A percentile compares a stretch with the other conserved stretches of the same genome.
Conservation (phyloP, 176 grass and related monocot species). For the Hsuehochloa calcarea region DNA sequence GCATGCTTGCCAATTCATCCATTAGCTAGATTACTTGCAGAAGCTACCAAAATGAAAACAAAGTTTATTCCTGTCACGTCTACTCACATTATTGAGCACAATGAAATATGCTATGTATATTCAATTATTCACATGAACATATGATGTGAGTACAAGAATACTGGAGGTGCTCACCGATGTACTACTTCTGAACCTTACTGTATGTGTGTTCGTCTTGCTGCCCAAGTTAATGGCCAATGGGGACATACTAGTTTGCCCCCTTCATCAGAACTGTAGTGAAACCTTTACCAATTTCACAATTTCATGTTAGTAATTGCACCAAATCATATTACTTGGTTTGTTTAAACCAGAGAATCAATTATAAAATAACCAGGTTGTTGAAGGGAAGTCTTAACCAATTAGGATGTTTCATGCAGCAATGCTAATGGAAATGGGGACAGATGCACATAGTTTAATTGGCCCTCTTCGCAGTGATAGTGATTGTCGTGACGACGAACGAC, state of each 20-base stretch:
- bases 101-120: not conserved
- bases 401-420: conserved; percentile 2
- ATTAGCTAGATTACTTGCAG: conserved; percentile 33
- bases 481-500: not conserved
- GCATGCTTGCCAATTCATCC: conserved; percentile 46
- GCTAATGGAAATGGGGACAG: not conserved
- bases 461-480: conserved; percentile 25
- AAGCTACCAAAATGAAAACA: conserved; percentile 21
- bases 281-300: not conserved
- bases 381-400: conserved; percentile 11
- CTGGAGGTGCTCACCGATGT: not conserved
- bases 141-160: not conserved
- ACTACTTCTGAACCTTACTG: not conserved
- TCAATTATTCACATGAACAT: not conserved
- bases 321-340: not conserved
- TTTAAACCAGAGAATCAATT: conserved; percentile 3
- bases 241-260: not conserved
- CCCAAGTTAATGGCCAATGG: not conserved
- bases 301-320: not conserved
- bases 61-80: conserved; percentile 10
- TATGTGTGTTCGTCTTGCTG: not conserved
- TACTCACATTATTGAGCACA: conserved; percentile 5
- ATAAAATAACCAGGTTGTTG: not conserved
- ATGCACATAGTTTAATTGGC: conserved; percentile 6
- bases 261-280: not conserved